Conservation (phyloP, 768 basidiomycete genomes). For the Dictyophora rubrovolvata region DNA sequence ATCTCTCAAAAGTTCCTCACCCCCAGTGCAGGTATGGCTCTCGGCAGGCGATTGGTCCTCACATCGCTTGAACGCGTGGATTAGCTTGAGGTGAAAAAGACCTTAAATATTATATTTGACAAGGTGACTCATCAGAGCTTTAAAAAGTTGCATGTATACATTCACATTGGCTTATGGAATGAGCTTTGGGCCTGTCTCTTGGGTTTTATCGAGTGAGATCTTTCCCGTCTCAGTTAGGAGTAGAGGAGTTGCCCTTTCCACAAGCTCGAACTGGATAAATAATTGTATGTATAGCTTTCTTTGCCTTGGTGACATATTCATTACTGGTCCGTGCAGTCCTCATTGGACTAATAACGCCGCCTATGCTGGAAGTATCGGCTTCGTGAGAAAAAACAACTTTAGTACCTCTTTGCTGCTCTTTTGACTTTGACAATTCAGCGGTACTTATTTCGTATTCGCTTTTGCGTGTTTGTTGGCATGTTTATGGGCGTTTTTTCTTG, state of each 20-base stretch:
- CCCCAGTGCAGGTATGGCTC: slow-evolving; percentile 9
- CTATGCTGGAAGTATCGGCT: slow-evolving; percentile 50
- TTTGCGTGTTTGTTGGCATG: slow-evolving; percentile 56
- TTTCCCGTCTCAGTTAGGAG: slow-evolving; percentile 72
- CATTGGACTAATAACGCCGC: slow-evolving; percentile 64
- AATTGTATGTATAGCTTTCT: slow-evolving; percentile 42
- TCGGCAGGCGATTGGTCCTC: slow-evolving; percentile 42
- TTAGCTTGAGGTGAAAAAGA: slow-evolving; percentile 48
- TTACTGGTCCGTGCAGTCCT: slow-evolving; percentile 36
- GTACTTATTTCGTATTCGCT: slow-evolving; percentile 61
- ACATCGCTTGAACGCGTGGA: slow-evolving; percentile 53
- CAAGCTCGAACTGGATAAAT: slow-evolving; percentile 80
- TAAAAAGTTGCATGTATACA: slow-evolving; percentile 53
- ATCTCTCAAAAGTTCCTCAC: neutral
- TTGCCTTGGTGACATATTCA: neutral
- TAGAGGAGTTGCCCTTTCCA: slow-evolving; percentile 74
- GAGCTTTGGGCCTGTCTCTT: slow-evolving; percentile 71
- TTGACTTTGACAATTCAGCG: slow-evolving; percentile 24
- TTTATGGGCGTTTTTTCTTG: slow-evolving; percentile 56
- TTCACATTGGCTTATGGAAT: slow-evolving; percentile 74
- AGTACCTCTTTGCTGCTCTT: neutral
- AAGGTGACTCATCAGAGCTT: neutral
- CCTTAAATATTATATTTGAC: neutral
- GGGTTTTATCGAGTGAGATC: slow-evolving; percentile 78
- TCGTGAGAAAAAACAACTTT: slow-evolving; percentile 31